Evolutionary conservation across 768 basidiomycete species (phyloP).

Genomic region (Phaeotremella skinneri): DNA sequence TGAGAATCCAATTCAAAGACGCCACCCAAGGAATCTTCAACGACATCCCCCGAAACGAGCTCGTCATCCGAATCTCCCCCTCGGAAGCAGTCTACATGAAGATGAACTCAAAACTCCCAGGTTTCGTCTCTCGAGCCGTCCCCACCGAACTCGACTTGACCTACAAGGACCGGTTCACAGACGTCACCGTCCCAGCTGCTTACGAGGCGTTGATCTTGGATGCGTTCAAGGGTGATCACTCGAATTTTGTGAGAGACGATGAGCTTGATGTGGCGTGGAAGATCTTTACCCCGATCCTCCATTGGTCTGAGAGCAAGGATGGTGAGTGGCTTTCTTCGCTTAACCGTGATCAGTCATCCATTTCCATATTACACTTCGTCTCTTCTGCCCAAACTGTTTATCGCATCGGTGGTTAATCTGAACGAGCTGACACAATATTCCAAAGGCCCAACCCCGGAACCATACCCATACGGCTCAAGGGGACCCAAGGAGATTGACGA

Average conservation of each 20-base stretch:
- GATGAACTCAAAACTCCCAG: slow-evolving; percentile 91
- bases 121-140: slow-evolving; percentile 81
- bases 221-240: slow-evolving; percentile 95
- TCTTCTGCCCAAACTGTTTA: no score
- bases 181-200: slow-evolving; percentile 89
- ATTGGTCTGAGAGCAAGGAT: slow-evolving; percentile 85
- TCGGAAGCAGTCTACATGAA: slow-evolving; percentile 96
- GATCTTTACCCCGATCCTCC: slow-evolving; percentile 65
- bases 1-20: slow-evolving; percentile 97
- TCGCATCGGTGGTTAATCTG: no score
- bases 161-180: slow-evolving; percentile 91
- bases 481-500: slow-evolving; percentile 81
- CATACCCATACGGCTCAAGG: slow-evolving; percentile 90
- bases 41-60: slow-evolving; percentile 91
- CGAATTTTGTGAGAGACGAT: slow-evolving; percentile 97
- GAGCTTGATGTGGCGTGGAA: slow-evolving; percentile 98
- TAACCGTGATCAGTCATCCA: slow-evolving; percentile 1
- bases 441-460: slow-evolving; percentile 65
- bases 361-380: no score
- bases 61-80: slow-evolving; percentile 96
- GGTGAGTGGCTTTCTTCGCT: slow-evolving; percentile 52
- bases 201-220: slow-evolving; percentile 93
- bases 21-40: slow-evolving; percentile 95
- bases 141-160: slow-evolving; percentile 98
- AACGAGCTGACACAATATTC: no score